These are phyloP conservation scores for Aethionema arabicum DNA, from an alignment of 345 rosid genomes.

Conservation along the genomic window DNA sequence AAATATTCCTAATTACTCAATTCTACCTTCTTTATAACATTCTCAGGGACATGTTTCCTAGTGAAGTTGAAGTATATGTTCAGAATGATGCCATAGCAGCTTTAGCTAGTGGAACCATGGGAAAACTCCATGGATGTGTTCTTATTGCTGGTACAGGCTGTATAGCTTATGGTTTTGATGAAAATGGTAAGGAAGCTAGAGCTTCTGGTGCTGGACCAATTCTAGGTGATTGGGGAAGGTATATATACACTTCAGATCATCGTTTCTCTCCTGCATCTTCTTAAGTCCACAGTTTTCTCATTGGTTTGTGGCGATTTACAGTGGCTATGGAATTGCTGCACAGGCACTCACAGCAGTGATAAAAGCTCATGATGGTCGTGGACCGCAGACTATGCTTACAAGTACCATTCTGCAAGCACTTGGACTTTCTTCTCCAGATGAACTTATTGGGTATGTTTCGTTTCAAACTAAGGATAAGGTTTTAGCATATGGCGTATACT, in stretches of 20 bases:
- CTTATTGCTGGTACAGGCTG: constrained; percentile 94
- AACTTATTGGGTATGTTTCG: constrained; percentile 42
- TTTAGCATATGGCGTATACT: too few species aligned
- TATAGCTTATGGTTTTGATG: constrained; percentile 83
- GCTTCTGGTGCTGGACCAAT: constrained; percentile 95
- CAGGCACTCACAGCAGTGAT: constrained; percentile 86
- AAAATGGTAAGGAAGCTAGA: constrained; percentile 89
- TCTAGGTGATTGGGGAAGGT: constrained; percentile 99
- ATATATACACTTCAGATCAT: neutral
- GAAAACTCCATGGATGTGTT: constrained; percentile 96
- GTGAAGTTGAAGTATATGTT: constrained; percentile 70
- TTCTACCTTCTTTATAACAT: neutral
- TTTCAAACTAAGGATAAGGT: too few species aligned
- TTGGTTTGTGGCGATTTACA: constrained; percentile 26
- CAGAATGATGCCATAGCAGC: constrained; percentile 95
- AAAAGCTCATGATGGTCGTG: constrained; percentile 95
- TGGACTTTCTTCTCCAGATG: constrained; percentile 80
- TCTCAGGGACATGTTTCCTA: constrained; percentile 73
- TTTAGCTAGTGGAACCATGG: constrained; percentile 90
- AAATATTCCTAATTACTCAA: neutral
- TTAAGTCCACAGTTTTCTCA: neutral
- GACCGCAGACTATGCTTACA: constrained; percentile 71
- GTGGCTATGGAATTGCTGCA: constrained; percentile 90
- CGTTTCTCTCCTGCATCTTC: neutral
- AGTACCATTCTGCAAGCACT: constrained; percentile 59